Conservation (phyloP, 495 filamentous ascomycete genomes). For the Penicillium samsonianum region DNA sequence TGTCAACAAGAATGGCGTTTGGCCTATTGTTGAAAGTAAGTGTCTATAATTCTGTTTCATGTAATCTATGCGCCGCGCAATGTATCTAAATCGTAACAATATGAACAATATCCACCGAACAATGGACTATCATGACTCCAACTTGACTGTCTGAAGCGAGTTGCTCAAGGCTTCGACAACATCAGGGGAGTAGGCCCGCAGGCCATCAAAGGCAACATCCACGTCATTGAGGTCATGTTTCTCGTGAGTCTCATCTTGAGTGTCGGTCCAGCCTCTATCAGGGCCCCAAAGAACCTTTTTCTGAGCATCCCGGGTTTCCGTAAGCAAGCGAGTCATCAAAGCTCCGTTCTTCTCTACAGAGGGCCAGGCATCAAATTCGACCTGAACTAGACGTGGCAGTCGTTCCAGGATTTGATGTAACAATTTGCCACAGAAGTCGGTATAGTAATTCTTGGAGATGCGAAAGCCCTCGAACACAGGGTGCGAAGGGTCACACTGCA, state of each 20-base stretch:
- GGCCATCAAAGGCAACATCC: conserved; percentile 22
- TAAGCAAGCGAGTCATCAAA: conserved; percentile 68
- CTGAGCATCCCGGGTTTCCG: conserved; percentile 50
- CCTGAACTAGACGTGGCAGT: conserved; percentile 58
- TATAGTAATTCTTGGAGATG: conserved; percentile 68
- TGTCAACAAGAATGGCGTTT: neutral
- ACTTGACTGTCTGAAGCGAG: conserved; percentile 19
- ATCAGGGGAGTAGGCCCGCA: conserved; percentile 14
- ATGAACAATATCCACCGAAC: conserved; percentile 8
- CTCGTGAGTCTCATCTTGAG: conserved; percentile 26
- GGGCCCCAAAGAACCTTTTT: conserved; percentile 69
- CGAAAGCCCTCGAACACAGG: conserved; percentile 73
- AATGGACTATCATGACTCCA: conserved; percentile 17
- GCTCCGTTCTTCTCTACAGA: conserved; percentile 68
- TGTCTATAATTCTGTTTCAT: neutral
- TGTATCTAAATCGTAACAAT: conserved; percentile 20
- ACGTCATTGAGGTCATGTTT: conserved; percentile 12
- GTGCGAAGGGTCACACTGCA: conserved; percentile 77
- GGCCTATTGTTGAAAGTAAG: neutral
- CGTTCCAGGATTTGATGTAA: conserved; percentile 58
- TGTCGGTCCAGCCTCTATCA: conserved; percentile 62
- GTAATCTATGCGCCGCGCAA: conserved; percentile 16
- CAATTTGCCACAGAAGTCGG: conserved; percentile 64
- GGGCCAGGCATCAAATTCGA: conserved; percentile 76
- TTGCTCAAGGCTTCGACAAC: conserved; percentile 20